These are phyloP conservation scores for Triadica sebifera DNA, from an alignment of 345 rosid species.

Conservation along the genomic window DNA sequence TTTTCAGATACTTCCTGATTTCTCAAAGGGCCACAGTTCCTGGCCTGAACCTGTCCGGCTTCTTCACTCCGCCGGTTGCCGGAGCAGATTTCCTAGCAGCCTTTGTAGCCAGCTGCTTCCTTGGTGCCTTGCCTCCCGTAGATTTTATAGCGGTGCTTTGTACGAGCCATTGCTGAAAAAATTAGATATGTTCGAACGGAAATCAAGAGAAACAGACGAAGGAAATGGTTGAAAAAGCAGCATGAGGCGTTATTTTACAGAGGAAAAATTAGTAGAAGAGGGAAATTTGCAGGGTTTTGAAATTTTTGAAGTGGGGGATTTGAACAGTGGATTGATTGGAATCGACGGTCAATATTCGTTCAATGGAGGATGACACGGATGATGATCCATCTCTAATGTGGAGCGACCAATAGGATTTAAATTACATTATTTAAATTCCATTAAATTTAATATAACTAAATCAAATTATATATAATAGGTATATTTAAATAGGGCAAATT, in stretches of 20 bases:
- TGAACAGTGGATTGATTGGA: neutral
- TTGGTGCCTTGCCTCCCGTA: slow-evolving; percentile 27
- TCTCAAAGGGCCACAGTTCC: slow-evolving; percentile 23
- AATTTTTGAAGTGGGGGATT: slow-evolving; percentile 11
- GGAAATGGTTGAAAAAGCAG: neutral
- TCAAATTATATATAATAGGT: too few species aligned
- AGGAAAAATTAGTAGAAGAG: neutral
- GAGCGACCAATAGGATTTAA: neutral
- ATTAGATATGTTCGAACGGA: neutral
- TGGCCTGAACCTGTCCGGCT: slow-evolving; percentile 22
- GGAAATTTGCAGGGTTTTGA: slow-evolving; percentile 4
- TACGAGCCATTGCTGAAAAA: slow-evolving; percentile 15
- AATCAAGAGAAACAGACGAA: neutral
- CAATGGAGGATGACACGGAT: slow-evolving; percentile 12
- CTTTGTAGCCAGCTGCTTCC: slow-evolving; percentile 29
- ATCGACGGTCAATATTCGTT: slow-evolving; percentile 13
- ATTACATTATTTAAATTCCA: too few species aligned
- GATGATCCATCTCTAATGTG: slow-evolving; percentile 19
- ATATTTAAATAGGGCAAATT: too few species aligned
- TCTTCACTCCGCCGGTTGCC: slow-evolving; percentile 28
- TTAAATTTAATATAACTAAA: too few species aligned
- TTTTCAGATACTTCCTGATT: slow-evolving; percentile 24
- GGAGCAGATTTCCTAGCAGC: slow-evolving; percentile 27
- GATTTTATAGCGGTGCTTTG: slow-evolving; percentile 25
- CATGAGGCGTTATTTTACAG: neutral